Conservation (phyloP, 257 asterid genomes). For the Jacaranda mimosifolia region DNA sequence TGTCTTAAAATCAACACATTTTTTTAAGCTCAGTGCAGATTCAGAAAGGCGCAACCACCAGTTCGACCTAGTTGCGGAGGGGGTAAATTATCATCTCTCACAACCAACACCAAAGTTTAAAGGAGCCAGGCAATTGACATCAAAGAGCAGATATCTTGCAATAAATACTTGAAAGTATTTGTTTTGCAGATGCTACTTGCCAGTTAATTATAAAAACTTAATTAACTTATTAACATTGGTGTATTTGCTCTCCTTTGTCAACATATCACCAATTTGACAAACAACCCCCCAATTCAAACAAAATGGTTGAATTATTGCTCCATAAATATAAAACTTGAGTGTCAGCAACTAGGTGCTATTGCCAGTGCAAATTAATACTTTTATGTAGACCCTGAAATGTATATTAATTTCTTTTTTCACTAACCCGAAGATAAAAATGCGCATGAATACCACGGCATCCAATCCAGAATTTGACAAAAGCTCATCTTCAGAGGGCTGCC, state of each 20-base stretch:
- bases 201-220: not conserved
- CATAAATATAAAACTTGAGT: not conserved
- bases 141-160: not conserved
- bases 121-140: conserved; percentile 2
- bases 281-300: conserved; percentile 22
- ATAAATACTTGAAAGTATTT: not conserved
- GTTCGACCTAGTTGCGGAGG: not conserved
- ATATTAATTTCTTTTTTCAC: conserved; percentile 10
- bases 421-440: conserved; percentile 83
- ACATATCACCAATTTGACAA: conserved; percentile 12
- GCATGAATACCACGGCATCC: conserved; percentile 97
- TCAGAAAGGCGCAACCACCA: conserved; percentile 7
- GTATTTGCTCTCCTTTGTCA: conserved; percentile 14
- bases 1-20: conserved; percentile 16
- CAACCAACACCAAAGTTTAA: not conserved
- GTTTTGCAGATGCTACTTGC: not conserved
- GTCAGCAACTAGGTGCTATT: not conserved
- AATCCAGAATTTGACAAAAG: conserved; percentile 72
- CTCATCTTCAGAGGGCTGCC: conserved; percentile 87
- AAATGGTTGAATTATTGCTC: not conserved
- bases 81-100: not conserved
- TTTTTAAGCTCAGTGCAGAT: conserved; percentile 7
- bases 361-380: not conserved
- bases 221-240: not conserved
- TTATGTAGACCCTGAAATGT: not conserved